A percentile compares a stretch with the other conserved stretches of the same genome.
These are phyloP conservation scores for Cyanodermella asteris DNA, from an alignment of 2,329 filamentous ascomycete genomes.

Conservation along the genomic window DNA sequence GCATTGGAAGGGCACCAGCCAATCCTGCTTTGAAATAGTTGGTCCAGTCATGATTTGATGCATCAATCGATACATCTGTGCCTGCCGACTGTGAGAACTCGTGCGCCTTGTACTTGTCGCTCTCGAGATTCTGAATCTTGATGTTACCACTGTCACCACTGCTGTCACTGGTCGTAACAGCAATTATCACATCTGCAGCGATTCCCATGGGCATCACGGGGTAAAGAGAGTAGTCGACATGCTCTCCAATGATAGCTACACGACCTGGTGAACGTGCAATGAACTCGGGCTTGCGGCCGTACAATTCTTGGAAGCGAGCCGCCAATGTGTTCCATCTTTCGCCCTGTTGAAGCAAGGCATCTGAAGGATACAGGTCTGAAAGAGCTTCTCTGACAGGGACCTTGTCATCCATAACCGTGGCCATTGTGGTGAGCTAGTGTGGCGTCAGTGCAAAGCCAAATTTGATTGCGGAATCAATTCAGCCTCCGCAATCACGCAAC, in stretches of 20 bases:
- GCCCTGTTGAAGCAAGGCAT: slow-evolving; percentile 44
- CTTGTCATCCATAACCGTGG: slow-evolving; percentile 21
- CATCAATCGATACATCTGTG: slow-evolving; percentile 56
- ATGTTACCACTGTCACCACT: slow-evolving; percentile 31
- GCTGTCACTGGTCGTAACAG: slow-evolving; percentile 36
- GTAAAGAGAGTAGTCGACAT: slow-evolving; percentile 97
- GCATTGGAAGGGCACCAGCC: slow-evolving; percentile 54
- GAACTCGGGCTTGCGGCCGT: slow-evolving; percentile 50
- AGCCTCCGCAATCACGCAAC: too few relatives aligned
- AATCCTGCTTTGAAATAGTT: slow-evolving; percentile 97
- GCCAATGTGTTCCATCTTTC: slow-evolving; percentile 58
- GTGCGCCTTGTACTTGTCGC: slow-evolving; percentile 49
- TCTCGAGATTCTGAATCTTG: slow-evolving; percentile 59
- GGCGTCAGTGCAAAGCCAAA: too few relatives aligned
- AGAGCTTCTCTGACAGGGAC: slow-evolving; percentile 60
- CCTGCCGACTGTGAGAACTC: slow-evolving; percentile 49
- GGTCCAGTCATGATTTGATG: slow-evolving; percentile 74
- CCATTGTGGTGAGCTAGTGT: slow-evolving; percentile 9
- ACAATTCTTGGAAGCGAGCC: slow-evolving; percentile 45
- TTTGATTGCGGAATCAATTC: too few relatives aligned
- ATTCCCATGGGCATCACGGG: slow-evolving; percentile 91
- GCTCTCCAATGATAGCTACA: slow-evolving; percentile 97
- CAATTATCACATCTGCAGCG: slow-evolving; percentile 72
- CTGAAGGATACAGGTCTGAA: slow-evolving; percentile 60
- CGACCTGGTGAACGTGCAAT: slow-evolving; percentile 77